Conservation (phyloP, 163 green algal genomes). For the Chlorella variabilis region DNA sequence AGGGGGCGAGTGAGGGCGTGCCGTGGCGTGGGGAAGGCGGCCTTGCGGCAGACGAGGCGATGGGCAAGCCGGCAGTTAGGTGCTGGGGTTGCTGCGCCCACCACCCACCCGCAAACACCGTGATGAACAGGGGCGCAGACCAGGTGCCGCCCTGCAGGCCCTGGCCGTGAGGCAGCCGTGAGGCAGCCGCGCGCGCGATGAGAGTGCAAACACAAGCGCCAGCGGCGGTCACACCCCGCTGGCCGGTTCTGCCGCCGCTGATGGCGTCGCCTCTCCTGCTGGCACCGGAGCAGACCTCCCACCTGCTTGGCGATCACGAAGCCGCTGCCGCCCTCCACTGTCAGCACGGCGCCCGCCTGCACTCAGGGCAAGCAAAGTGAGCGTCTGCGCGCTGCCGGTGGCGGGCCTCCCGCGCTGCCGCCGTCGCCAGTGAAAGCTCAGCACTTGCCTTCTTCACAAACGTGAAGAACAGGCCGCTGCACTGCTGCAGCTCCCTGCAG, state of each 20-base stretch:
- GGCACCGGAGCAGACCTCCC: not conserved
- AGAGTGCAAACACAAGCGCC: too few relatives aligned
- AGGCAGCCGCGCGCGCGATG: too few relatives aligned
- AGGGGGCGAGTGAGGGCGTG: too few relatives aligned
- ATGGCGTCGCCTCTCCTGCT: too few relatives aligned
- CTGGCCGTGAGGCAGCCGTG: not conserved
- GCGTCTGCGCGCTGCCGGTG: not conserved
- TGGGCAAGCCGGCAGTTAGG: too few relatives aligned
- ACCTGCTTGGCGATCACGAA: conserved; percentile 32
- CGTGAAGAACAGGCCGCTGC: conserved; percentile 15
- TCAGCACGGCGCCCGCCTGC: conserved; percentile 1
- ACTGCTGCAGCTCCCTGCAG: conserved; percentile 16
- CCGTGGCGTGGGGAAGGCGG: too few relatives aligned
- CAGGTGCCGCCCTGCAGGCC: conserved; percentile 11
- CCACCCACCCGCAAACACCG: not conserved
- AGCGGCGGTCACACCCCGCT: too few relatives aligned
- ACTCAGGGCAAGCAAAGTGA: not conserved
- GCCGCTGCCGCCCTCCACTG: conserved; percentile 4
- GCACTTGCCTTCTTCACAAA: conserved; percentile 19
- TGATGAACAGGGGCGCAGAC: conserved; percentile 28
- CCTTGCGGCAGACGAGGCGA: too few relatives aligned
- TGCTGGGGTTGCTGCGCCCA: too few relatives aligned
- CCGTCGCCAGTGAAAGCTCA: not conserved
- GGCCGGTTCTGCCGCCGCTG: too few relatives aligned
- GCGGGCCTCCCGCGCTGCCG: too few relatives aligned